Conservation (phyloP, 345 rosid genomes). For the Rhizophora apiculata region DNA sequence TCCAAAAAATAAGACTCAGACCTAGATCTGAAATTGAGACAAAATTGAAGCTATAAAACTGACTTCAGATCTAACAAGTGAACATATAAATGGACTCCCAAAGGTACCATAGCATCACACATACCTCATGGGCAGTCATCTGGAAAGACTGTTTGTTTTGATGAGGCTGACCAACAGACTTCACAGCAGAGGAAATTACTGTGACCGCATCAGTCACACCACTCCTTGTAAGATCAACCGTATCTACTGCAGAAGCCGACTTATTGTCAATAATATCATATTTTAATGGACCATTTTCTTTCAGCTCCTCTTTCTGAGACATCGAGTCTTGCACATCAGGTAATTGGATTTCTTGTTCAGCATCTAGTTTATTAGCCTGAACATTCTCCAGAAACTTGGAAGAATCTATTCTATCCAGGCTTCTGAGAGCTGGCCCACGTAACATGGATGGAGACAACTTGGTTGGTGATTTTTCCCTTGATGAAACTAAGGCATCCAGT, state of each 20-base stretch:
- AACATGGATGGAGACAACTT: constrained; percentile 76
- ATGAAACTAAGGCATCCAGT: constrained; percentile 56
- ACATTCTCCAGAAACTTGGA: constrained; percentile 43
- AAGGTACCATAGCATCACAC: not conserved
- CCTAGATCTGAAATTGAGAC: not conserved
- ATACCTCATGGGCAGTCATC: constrained; percentile 76
- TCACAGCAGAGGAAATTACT: constrained; percentile 27
- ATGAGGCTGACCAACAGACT: constrained; percentile 29
- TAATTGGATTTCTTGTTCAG: constrained; percentile 8
- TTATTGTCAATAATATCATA: constrained; percentile 26
- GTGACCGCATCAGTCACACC: constrained; percentile 25
- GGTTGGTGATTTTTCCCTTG: constrained; percentile 65
- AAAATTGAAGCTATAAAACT: not conserved
- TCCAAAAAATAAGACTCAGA: not conserved
- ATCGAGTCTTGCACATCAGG: constrained; percentile 29
- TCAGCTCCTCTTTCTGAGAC: constrained; percentile 28
- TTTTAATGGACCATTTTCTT: constrained; percentile 16
- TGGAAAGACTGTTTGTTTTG: constrained; percentile 49
- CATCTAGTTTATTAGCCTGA: constrained; percentile 36
- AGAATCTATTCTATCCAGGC: constrained; percentile 63
- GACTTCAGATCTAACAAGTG: not conserved
- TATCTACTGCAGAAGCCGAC: constrained; percentile 31
- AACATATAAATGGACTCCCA: not conserved
- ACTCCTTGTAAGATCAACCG: constrained; percentile 27
- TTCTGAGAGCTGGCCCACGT: constrained; percentile 71